Evolutionary conservation across 2,329 filamentous ascomycete genomes (phyloP), one percentile per base, ranked within the genome.

Genomic region (Xylariaceae sp.): DNA sequence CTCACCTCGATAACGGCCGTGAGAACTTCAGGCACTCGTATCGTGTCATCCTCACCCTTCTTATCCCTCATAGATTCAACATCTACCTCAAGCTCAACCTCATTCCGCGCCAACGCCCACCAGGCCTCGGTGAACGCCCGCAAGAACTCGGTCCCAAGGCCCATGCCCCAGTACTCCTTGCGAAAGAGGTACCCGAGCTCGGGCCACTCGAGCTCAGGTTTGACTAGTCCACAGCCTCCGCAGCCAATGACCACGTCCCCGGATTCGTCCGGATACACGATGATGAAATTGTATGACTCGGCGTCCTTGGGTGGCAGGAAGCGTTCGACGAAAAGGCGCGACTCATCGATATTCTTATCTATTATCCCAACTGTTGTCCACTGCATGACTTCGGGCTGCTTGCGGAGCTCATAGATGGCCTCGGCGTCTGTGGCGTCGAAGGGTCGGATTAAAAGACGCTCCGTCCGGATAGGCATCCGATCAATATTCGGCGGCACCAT

Each of bases 361-460:
- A 70, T 60, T 8, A 60, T 52, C 53, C 74, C 76, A 58, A 64
- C 59, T 2, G 57, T 50, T 49, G 83, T 84, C 74, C 78, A 84
- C 51, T 68, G 67, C 85, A 88, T 88, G 44, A 85, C 80, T 59
- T 84, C 81, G 4, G 76, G 74, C 64, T 84, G 74, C 13, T 72
- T 73, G 21, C 84, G 80, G 49, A 88, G 71, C 19, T 69, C 68
- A 57, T 81, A 71, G 15, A 84, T 56, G 6, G 71, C 76, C 1
- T 71, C 67, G 1, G 80, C 70, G 65, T 88, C 83, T 2, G 74
- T 70, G 16, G 74, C 66, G 1, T 63, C 61, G 37, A 80, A 68
- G 2, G 79, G 77, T 15, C 83, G 74, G 48, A 87, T 67, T 22
- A 80, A 63, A 18, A 88, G 73, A 6, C 83, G 77, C 47, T 76